phyloP scores from a whole-genome alignment of 306 rosid genomes.

The Dryas octopetala region DNA sequence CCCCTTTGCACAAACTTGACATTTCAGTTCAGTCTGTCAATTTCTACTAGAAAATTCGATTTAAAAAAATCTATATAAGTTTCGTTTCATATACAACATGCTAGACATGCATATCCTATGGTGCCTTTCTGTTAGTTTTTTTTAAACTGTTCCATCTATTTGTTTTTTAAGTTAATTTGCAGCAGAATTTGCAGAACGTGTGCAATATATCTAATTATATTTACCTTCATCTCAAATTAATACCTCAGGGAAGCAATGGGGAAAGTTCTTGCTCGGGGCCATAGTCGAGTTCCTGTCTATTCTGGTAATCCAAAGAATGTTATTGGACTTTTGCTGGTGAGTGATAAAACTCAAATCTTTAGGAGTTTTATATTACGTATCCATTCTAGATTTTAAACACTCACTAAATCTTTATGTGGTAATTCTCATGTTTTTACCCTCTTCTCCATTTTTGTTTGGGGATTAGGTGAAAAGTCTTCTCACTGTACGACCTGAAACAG shows the following conservation, averaged over 20 bases:
- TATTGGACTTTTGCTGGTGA: slow-evolving; percentile 88
- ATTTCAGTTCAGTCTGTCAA: neutral
- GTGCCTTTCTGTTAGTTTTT: neutral
- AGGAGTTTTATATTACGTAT: neutral
- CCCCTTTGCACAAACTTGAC: neutral
- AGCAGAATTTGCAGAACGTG: neutral
- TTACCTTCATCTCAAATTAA: neutral
- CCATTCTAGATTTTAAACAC: neutral
- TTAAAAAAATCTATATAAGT: neutral
- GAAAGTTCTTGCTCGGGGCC: slow-evolving; percentile 93
- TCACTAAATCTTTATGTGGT: neutral
- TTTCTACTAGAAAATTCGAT: neutral
- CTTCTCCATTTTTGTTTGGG: slow-evolving; percentile 16
- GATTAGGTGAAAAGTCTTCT: slow-evolving; percentile 92
- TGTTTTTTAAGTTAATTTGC: neutral
- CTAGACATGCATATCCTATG: neutral
- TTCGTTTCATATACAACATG: neutral
- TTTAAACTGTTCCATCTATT: neutral
- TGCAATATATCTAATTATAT: neutral
- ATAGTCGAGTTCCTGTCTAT: slow-evolving; percentile 97
- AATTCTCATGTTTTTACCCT: slow-evolving; percentile 12
- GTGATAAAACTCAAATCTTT: slow-evolving; percentile 26
- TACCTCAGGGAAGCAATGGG: slow-evolving; percentile 97
- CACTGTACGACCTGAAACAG: slow-evolving; percentile 96
- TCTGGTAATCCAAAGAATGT: slow-evolving; percentile 85